phyloP scores from a whole-genome alignment of 768 basidiomycete genomes.

The Mycena vulgaris region DNA sequence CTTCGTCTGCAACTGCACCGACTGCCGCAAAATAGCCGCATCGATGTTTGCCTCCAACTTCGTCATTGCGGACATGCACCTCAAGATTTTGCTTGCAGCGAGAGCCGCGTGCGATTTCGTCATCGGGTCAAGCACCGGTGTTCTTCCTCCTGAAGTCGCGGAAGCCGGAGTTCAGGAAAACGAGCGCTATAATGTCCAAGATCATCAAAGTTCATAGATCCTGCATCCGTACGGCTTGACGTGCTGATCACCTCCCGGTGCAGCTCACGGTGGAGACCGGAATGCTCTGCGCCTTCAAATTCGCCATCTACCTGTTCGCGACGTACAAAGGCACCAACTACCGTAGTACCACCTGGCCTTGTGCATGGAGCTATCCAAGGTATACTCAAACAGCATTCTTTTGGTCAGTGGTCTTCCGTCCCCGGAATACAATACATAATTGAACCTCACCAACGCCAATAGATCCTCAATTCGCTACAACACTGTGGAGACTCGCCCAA shows the following conservation, averaged over 20 bases:
- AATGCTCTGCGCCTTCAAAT: too few species aligned
- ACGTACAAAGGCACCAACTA: slow-evolving; percentile 8
- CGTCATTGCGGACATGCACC: too few species aligned
- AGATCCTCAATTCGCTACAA: neutral
- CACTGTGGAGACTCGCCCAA: too few species aligned
- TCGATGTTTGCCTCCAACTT: too few species aligned
- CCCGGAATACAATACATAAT: neutral
- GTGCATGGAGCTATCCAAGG: slow-evolving; percentile 17
- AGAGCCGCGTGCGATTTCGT: neutral
- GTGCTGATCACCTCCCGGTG: neutral
- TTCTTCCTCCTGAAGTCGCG: too few species aligned
- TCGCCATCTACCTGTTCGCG: too few species aligned
- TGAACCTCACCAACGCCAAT: neutral
- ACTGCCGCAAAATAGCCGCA: too few species aligned
- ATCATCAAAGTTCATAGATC: slow-evolving; percentile 2
- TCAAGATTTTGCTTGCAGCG: slow-evolving; percentile 13
- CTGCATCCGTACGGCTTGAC: neutral
- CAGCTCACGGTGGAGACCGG: slow-evolving; percentile 24
- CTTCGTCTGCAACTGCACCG: too few species aligned
- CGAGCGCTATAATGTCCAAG: neutral
- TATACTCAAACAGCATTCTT: slow-evolving; percentile 30
- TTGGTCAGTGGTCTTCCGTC: slow-evolving; percentile 7
- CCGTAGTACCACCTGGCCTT: slow-evolving; percentile 2
- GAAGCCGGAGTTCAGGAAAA: neutral
- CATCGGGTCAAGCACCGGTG: neutral